Conservation (phyloP, 106 monocot genomes). For the Alisma plantagoaquatica region DNA sequence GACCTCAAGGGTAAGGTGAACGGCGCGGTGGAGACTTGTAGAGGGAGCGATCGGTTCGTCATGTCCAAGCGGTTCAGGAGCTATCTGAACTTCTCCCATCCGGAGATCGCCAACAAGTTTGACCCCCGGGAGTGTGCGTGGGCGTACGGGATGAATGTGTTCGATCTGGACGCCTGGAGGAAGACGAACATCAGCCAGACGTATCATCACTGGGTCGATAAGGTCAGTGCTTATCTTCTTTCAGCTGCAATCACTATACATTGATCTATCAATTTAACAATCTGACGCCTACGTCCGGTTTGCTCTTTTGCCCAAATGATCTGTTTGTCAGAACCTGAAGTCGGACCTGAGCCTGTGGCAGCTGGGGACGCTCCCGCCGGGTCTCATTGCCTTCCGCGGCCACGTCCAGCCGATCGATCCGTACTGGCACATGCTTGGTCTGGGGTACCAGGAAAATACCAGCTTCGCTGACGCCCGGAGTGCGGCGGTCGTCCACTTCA, state of each 20-base stretch:
- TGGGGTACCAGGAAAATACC: conserved; percentile 78
- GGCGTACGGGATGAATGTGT: conserved; percentile 50
- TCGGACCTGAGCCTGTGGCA: conserved; percentile 78
- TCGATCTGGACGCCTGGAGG: conserved; percentile 42
- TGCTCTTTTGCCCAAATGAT: too few species aligned
- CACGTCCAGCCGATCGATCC: conserved; percentile 61
- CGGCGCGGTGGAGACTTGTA: conserved; percentile 37
- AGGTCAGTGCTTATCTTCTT: conserved; percentile 22
- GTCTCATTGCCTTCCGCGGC: conserved; percentile 70
- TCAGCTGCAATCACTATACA: too few species aligned
- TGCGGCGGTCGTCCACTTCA: conserved; percentile 79
- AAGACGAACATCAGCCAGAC: conserved; percentile 39
- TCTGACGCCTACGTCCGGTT: too few species aligned
- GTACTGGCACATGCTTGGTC: conserved; percentile 78
- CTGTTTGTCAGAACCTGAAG: conserved; percentile 53
- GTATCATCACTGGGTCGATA: conserved; percentile 58
- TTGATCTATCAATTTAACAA: too few species aligned
- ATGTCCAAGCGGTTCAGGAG: conserved; percentile 38
- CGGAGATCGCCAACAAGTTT: conserved; percentile 19
- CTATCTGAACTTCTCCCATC: conserved; percentile 47
- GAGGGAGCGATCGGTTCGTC: conserved; percentile 26
- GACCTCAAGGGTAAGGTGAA: conserved; percentile 32
- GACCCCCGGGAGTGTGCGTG: conserved; percentile 36
- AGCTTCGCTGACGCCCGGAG: conserved; percentile 26
- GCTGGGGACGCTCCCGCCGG: conserved; percentile 73